Evolutionary conservation across 1,139 yeast species (phyloP), one percentile per base, ranked within the genome.

Genomic region (Cylindricascospora bacillispora): DNA sequence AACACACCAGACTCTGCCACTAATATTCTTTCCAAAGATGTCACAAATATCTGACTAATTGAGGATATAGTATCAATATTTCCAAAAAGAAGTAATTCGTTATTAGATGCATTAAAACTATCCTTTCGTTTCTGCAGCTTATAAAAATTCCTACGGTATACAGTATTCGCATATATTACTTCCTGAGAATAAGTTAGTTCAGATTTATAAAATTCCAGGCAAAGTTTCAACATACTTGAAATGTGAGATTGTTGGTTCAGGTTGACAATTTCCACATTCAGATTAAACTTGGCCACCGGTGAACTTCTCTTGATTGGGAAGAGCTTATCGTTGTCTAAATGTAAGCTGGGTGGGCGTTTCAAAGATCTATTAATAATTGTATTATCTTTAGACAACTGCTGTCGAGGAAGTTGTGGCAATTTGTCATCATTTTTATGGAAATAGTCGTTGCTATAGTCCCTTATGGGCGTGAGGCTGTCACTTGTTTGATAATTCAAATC

Each of bases 41-140:
- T 40, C 4, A 46, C 24, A 12, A 59, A 44, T 5, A 52, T 31
- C 9, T 38, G 35, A 33, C 59, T 54, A 10, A 60, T 36, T 2
- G 57, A 54, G 4, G 50, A 32, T 5, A 60, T 49, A 1, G 62
- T 52, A 10, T 49, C 58, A 15, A 59, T 33, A 32, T 59, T 58
- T 3, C 62, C 60, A 41, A 60, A 59, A 3, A 60, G 35, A 4
- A 47, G 29, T 2, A 49, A 23, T 31, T 57, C 60, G 15, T 56
- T 58, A 11, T 37, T 41, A 6, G 27, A 24, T 5, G 34, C 33
- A 6, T 48, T 21, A 3, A 57, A 27, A 13, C 45, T 47, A 28
- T 47, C 37, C 23, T 38, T 45, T 29, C 45, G 44, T 25, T 39
- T 45, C 22, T 35, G 39, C 12, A 47, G 38, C 15, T 44, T 41